These are phyloP conservation scores for Graphium sp. DNA, from an alignment of 2,329 filamentous ascomycete species.

Conservation along the genomic window DNA sequence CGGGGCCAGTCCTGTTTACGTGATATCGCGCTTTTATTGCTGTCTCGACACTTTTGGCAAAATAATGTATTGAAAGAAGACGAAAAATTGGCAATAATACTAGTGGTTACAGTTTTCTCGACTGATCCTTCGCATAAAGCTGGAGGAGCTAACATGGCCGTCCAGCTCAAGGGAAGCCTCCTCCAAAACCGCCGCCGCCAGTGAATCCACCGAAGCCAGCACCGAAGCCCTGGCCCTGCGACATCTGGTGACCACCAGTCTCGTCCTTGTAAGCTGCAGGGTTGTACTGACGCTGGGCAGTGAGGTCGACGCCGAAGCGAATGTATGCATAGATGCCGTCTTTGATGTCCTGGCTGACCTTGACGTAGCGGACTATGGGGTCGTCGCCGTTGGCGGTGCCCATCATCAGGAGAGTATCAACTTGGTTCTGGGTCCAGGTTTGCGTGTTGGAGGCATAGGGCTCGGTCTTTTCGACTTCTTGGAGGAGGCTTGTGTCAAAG, in stretches of 20 bases:
- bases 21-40: too few relatives aligned
- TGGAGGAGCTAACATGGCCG: too few relatives aligned
- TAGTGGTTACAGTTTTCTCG: too few relatives aligned
- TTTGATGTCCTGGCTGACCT: slow-evolving; percentile 30
- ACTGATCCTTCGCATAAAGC: too few relatives aligned
- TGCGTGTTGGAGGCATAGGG: slow-evolving; percentile 31
- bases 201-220: too few relatives aligned
- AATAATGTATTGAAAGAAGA: too few relatives aligned
- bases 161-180: background rate
- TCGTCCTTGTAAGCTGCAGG: slow-evolving; percentile 4
- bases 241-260: slow-evolving; percentile 3
- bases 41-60: too few relatives aligned
- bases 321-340: slow-evolving; percentile 41
- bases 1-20: too few relatives aligned
- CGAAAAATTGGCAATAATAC: too few relatives aligned
- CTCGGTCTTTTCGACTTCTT: slow-evolving; percentile 25
- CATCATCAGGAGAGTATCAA: slow-evolving; percentile 31
- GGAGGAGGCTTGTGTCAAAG: slow-evolving; percentile 41
- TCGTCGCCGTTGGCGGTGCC: slow-evolving; percentile 30
- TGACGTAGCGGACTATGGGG: slow-evolving; percentile 40
- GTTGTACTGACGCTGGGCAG: slow-evolving; percentile 3
- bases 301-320: slow-evolving; percentile 29
- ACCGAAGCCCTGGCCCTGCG: slow-evolving; percentile 1
- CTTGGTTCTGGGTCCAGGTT: slow-evolving; percentile 28
- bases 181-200: background rate